A percentile compares a stretch with the other conserved stretches of the same genome.
These are phyloP conservation scores for Salicornia ramosissima DNA, from an alignment of 148 eudicot species.

Conservation along the genomic window DNA sequence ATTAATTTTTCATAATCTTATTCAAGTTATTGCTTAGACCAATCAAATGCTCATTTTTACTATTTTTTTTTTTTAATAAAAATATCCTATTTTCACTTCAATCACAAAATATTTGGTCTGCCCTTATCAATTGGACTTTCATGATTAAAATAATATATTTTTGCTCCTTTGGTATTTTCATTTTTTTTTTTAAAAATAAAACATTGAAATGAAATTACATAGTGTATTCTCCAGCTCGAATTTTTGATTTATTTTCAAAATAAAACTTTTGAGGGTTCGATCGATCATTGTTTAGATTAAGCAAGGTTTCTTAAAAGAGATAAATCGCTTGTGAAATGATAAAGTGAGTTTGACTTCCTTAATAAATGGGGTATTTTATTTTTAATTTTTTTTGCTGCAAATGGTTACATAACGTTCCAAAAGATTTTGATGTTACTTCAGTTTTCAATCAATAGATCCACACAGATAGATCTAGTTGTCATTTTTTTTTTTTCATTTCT, in stretches of 20 bases:
- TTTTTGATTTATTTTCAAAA: too few relatives aligned
- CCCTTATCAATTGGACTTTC: neutral
- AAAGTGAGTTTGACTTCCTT: slow-evolving; percentile 22
- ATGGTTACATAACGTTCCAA: neutral
- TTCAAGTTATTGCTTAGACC: slow-evolving; percentile 1
- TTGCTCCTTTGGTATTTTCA: too few relatives aligned
- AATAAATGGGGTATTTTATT: neutral
- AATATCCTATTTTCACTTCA: neutral
- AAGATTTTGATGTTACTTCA: slow-evolving; percentile 10
- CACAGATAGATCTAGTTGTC: slow-evolving; percentile 21
- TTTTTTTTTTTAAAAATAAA: too few relatives aligned
- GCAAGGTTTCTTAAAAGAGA: neutral
- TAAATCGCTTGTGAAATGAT: slow-evolving; percentile 11
- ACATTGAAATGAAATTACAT: too few relatives aligned
- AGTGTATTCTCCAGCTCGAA: too few relatives aligned
- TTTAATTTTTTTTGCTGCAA: neutral
- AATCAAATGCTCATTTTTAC: neutral
- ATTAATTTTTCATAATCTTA: neutral
- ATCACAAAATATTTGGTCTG: neutral
- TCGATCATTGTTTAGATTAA: neutral
- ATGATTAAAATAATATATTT: neutral
- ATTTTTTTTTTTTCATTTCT: slow-evolving; percentile 9
- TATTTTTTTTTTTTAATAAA: neutral
- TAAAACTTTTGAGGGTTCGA: neutral
- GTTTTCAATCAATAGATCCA: slow-evolving; percentile 12